phyloP scores from a whole-genome alignment of 2,329 filamentous ascomycete species.

The Stachybotrys echinatus region DNA sequence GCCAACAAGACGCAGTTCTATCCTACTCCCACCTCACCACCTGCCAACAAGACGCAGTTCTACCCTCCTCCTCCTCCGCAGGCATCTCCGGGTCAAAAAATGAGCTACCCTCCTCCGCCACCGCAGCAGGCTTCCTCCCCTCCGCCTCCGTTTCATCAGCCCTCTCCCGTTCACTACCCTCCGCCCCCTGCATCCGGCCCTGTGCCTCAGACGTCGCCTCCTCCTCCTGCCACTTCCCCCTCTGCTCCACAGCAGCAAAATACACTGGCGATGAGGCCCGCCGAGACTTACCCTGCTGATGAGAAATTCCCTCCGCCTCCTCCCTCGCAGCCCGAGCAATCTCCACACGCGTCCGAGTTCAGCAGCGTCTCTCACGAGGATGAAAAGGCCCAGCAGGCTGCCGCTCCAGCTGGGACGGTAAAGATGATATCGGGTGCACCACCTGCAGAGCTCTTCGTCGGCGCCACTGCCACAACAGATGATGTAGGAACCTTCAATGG shows the following conservation, averaged over 20 bases:
- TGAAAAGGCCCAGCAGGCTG: constrained; percentile 15
- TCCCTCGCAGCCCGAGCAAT: constrained; percentile 11
- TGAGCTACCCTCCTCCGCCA: constrained; percentile 12
- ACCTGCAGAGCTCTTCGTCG: constrained; percentile 53
- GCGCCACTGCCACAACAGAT: constrained; percentile 60
- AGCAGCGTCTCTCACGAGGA: constrained; percentile 6
- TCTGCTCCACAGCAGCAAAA: too few relatives aligned
- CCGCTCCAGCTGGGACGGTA: constrained; percentile 14
- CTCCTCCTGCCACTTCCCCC: too few relatives aligned
- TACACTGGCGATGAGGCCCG: constrained; percentile 17
- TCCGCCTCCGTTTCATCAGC: constrained; percentile 17
- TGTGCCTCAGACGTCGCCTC: constrained; percentile 9
- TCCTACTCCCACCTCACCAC: constrained; percentile 40
- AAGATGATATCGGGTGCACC: constrained; percentile 34
- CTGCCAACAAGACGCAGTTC: constrained; percentile 39
- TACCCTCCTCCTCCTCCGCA: constrained; percentile 34
- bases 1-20: constrained; percentile 41
- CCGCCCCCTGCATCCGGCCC: constrained; percentile 17
- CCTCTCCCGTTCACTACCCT: constrained; percentile 17
- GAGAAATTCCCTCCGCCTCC: constrained; percentile 21
- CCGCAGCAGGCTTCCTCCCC: constrained; percentile 22
- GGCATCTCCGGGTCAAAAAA: constrained; percentile 20
- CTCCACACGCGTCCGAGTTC: not conserved
- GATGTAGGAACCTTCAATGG: constrained; percentile 97
- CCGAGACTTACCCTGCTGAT: constrained; percentile 15